Base-by-base conservation (phyloP, 2,329 filamentous ascomycete genomes). In the Atkinsonella texensis region DNA sequence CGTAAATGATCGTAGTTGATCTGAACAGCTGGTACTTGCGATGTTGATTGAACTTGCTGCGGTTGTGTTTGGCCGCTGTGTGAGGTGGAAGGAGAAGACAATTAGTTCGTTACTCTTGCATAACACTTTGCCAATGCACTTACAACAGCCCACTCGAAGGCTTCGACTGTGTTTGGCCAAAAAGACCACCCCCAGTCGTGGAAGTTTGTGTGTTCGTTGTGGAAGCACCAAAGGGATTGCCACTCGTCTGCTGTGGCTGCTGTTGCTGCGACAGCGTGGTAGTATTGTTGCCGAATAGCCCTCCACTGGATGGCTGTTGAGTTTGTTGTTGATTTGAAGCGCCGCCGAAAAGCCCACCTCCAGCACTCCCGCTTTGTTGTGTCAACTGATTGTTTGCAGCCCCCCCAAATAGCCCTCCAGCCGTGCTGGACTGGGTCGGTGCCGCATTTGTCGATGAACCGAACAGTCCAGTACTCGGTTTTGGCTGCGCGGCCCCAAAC, bases 1-100 rank as follows among this genome's bases (percentile, higher is more conserved):
- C 89, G 82, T 54, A 97, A 74, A 63, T 87, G 87, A 59, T 80
- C 80, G 49, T 87, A 70, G 66, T 93, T 87, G 60, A 95, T 86
- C 61, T 86, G 84, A 17, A 89, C 85, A 17, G 85, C 87, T 0
- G 84, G 82, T 15, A 83, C 75, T 56, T 78, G 75, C 48, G 74
- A 76, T 62, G 55, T 72, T 10, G 71, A 67, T 48, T 63, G 64
- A 10, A 57, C 53, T 46, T 61, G 61, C 50, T 62, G 63, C 32
- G 62, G 44, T 47, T 66, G 63, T 13, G 55, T 52, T 54, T 65
- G 61, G 17, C 63, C 62, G 38, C 65, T 68, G 41, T 18, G 33
- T 6, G 6, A 20, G 11, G 4, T 17, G 4, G 35, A 35, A 23
- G 1, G 35, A 20, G n/a, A 15, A 13, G 13, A 12, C 28, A 17